Conservation (phyloP, 495 filamentous ascomycete species). For the Hypomontagnella submonticulosa region DNA sequence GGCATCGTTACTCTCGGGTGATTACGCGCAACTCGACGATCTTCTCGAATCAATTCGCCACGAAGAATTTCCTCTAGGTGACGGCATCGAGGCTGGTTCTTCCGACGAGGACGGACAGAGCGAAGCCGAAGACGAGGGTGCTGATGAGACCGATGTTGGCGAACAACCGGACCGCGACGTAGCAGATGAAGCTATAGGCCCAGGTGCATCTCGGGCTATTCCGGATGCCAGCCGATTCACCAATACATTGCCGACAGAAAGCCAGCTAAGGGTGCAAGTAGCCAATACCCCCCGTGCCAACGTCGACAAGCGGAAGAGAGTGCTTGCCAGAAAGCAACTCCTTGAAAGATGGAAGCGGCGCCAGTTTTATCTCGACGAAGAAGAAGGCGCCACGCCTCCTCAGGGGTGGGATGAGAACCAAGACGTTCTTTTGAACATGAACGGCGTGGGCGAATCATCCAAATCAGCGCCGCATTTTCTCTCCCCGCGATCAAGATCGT, state of each 20-base stretch:
- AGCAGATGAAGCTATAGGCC: slow-evolving; percentile 4
- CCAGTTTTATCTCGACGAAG: slow-evolving; percentile 83
- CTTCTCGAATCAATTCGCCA: slow-evolving; percentile 47
- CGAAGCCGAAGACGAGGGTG: slow-evolving; percentile 34
- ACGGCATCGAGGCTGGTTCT: slow-evolving; percentile 39
- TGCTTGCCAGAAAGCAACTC: slow-evolving; percentile 62
- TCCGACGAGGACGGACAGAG: slow-evolving; percentile 46
- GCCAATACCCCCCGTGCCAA: slow-evolving; percentile 31
- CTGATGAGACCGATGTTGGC: slow-evolving; percentile 35
- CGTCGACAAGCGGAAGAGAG: slow-evolving; percentile 41
- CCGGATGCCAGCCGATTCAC: slow-evolving; percentile 47
- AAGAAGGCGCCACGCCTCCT: slow-evolving; percentile 74
- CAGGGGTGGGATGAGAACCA: slow-evolving; percentile 74
- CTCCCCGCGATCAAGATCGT: slow-evolving; percentile 80
- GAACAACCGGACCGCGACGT: slow-evolving; percentile 23
- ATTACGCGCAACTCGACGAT: slow-evolving; percentile 43
- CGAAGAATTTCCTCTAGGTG: slow-evolving; percentile 28
- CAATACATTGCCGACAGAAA: slow-evolving; percentile 43
- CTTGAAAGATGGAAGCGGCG: slow-evolving; percentile 78
- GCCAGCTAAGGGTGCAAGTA: slow-evolving; percentile 39
- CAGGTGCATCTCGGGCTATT: slow-evolving; percentile 22
- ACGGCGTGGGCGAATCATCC: slow-evolving; percentile 52
- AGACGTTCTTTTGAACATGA: slow-evolving; percentile 60
- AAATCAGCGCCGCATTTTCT: slow-evolving; percentile 57
- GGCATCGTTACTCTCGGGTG: slow-evolving; percentile 51